Evolutionary conservation across 108 stramenopile species (phyloP).

Genomic region (Pseudonitzschia multiseries): DNA sequence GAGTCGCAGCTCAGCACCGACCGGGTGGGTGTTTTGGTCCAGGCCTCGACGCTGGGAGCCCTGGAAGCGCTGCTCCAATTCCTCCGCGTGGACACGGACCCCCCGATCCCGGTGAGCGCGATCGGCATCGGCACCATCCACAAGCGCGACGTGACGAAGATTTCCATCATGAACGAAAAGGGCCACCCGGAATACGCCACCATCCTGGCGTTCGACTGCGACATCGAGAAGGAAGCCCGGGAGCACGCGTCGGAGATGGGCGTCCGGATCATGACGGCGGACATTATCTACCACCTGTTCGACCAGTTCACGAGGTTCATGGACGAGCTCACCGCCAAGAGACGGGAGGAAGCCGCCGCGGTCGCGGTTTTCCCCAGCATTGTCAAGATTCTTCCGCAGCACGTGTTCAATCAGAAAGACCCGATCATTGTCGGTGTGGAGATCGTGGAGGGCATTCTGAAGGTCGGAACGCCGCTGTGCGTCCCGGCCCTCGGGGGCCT

Average conservation of each 20-base stretch:
- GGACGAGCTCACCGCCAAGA: slow-evolving; percentile 74
- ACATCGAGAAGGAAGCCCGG: slow-evolving; percentile 89
- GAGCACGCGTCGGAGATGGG: slow-evolving; percentile 89
- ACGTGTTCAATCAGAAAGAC: slow-evolving; percentile 98
- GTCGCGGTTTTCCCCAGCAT: slow-evolving; percentile 91
- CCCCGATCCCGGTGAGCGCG: slow-evolving; percentile 96
- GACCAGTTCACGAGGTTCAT: slow-evolving; percentile 96
- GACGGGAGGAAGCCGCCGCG: slow-evolving; percentile 82
- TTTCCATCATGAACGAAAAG: slow-evolving; percentile 98
- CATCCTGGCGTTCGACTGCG: slow-evolving; percentile 98
- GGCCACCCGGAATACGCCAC: slow-evolving; percentile 93
- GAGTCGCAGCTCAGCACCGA: slow-evolving; percentile 91
- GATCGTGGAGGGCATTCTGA: slow-evolving; percentile 93
- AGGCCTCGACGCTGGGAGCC: slow-evolving; percentile 98
- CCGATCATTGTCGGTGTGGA: slow-evolving; percentile 98
- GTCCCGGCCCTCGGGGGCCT: slow-evolving; percentile 90
- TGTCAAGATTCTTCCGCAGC: slow-evolving; percentile 92
- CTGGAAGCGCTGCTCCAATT: slow-evolving; percentile 98
- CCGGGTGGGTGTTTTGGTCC: slow-evolving; percentile 95
- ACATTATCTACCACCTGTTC: slow-evolving; percentile 99
- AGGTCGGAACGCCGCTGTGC: slow-evolving; percentile 97
- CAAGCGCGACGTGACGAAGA: slow-evolving; percentile 97
- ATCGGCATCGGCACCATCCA: slow-evolving; percentile 96
- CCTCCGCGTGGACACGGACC: slow-evolving; percentile 94
- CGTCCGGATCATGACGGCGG: slow-evolving; percentile 97